Evolutionary conservation across 2,329 filamentous ascomycete species (phyloP).

Genomic region (Arachnopeziza araneosa): DNA sequence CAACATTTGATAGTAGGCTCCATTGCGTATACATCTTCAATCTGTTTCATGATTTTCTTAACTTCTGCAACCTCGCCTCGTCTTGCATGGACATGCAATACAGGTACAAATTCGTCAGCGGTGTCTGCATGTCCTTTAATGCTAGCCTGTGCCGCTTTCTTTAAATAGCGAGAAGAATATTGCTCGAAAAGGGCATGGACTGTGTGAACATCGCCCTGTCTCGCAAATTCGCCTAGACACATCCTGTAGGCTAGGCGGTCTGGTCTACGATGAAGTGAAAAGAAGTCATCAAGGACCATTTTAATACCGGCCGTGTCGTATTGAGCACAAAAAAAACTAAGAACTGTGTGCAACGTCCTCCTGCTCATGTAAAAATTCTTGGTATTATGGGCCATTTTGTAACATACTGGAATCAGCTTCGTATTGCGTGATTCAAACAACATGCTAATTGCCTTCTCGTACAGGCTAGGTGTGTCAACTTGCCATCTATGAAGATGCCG

Average conservation of each 20-base stretch:
- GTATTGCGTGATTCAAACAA: slow-evolving; percentile 18
- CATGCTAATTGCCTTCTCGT: slow-evolving; percentile 13
- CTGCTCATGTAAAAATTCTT: slow-evolving; percentile 12
- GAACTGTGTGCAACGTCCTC: slow-evolving; percentile 24
- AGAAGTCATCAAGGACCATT: slow-evolving; percentile 34
- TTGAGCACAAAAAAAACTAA: slow-evolving; percentile 28
- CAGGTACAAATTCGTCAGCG: slow-evolving; percentile 39
- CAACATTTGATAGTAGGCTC: slow-evolving; percentile 57
- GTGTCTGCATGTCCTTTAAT: slow-evolving; percentile 3
- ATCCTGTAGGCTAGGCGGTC: slow-evolving; percentile 26
- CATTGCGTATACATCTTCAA: slow-evolving; percentile 49
- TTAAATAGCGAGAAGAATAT: slow-evolving; percentile 20
- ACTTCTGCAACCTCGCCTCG: slow-evolving; percentile 58
- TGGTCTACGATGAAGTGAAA: slow-evolving; percentile 26
- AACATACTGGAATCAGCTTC: slow-evolving; percentile 19
- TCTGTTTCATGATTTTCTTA: slow-evolving; percentile 55
- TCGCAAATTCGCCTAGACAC: slow-evolving; percentile 38
- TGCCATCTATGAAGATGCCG: slow-evolving; percentile 19
- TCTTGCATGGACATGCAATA: slow-evolving; percentile 67
- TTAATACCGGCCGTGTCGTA: slow-evolving; percentile 32
- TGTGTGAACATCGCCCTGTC: slow-evolving; percentile 39
- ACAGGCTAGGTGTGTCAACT: slow-evolving; percentile 12
- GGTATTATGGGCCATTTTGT: slow-evolving; percentile 17
- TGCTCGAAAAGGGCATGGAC: slow-evolving; percentile 41
- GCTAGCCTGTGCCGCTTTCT: slow-evolving; percentile 2